phyloP scores from a whole-genome alignment of 345 rosid species.

The Sonneratia caseolaris region DNA sequence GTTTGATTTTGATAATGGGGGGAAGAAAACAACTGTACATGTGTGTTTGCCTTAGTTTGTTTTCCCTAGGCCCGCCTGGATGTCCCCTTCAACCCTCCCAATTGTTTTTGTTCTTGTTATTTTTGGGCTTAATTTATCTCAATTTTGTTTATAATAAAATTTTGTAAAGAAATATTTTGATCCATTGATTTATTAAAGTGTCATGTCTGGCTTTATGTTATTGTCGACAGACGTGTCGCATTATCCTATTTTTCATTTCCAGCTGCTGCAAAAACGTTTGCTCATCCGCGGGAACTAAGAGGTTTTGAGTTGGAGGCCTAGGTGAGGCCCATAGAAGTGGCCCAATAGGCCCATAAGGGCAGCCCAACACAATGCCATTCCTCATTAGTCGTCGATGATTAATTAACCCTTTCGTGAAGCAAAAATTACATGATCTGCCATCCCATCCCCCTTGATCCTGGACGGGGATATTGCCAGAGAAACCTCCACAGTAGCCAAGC shows the following conservation, averaged over 20 bases:
- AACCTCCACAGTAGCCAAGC: background rate
- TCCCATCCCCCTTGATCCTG: background rate
- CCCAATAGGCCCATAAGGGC: background rate
- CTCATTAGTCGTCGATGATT: background rate
- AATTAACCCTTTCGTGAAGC: background rate
- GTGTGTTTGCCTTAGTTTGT: conserved; percentile 45
- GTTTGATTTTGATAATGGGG: conserved; percentile 28
- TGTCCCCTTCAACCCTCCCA: conserved; percentile 14
- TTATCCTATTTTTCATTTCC: background rate
- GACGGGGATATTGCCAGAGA: conserved; percentile 7
- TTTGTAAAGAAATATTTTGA: conserved; percentile 16
- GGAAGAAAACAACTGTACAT: conserved; percentile 29
- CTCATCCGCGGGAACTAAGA: too few species aligned
- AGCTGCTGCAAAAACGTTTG: too few species aligned
- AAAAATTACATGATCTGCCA: background rate
- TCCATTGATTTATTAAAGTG: conserved; percentile 20
- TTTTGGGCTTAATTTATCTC: conserved; percentile 23
- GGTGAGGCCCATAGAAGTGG: background rate
- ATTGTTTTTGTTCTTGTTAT: conserved; percentile 32
- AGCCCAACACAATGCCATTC: background rate
- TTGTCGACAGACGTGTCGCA: background rate
- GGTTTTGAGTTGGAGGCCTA: background rate
- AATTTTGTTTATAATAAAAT: conserved; percentile 9
- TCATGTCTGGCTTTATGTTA: conserved; percentile 2
- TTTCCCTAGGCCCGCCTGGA: background rate